Evolutionary conservation across 129 eudicot genomes (phyloP).

Genomic region (Rutidosis leptorrhynchoides): DNA sequence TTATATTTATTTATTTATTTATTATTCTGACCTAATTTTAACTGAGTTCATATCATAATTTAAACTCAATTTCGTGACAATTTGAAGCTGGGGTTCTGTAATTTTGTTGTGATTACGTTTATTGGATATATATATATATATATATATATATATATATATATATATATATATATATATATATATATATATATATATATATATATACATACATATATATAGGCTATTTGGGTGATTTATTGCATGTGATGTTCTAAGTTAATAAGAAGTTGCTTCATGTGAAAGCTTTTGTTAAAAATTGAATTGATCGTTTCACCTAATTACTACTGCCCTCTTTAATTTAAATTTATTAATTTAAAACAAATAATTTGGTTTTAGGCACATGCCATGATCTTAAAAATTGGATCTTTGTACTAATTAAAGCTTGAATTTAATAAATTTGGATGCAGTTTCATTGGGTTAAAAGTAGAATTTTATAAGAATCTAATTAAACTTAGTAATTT

Average conservation of each 20-base stretch:
- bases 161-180: neutral
- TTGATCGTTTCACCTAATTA: slow-evolving; percentile 31
- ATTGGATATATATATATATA: neutral
- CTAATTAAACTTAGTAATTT: slow-evolving; percentile 10
- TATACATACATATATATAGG: neutral
- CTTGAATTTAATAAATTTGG: neutral
- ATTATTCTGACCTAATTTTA: slow-evolving; percentile 5
- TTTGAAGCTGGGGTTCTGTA: neutral
- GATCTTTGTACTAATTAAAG: slow-evolving; percentile 20
- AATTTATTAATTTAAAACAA: neutral
- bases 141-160: too few species aligned
- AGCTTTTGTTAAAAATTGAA: slow-evolving; percentile 26
- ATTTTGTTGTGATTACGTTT: slow-evolving; percentile 8
- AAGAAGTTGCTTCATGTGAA: slow-evolving; percentile 32
- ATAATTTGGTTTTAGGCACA: neutral
- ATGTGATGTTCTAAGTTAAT: slow-evolving; percentile 30
- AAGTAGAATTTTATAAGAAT: neutral
- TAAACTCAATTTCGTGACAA: slow-evolving; percentile 13
- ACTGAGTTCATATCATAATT: neutral
- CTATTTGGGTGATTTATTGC: slow-evolving; percentile 17
- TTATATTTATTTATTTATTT: neutral
- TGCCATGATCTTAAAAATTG: slow-evolving; percentile 9
- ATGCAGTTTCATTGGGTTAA: neutral
- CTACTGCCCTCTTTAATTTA: slow-evolving; percentile 14
- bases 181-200: neutral